phyloP scores from a whole-genome alignment of 2,329 filamentous ascomycete genomes.

The Microcyclosporella mali region DNA sequence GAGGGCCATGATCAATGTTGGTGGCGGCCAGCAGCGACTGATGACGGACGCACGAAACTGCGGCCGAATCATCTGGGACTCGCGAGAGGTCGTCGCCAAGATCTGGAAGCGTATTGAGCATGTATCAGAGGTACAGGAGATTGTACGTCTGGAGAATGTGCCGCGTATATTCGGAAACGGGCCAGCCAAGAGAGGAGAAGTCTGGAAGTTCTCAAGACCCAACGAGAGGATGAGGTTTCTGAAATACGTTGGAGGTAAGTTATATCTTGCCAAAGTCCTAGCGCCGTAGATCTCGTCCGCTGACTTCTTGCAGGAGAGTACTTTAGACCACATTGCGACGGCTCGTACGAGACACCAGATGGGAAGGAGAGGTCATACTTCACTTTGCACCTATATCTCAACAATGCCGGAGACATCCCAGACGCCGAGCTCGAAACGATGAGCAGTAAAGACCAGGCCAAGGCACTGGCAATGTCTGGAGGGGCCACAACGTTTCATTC shows the following conservation, averaged over 20 bases:
- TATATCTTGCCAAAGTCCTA: not conserved
- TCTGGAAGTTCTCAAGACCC: conserved; percentile 44
- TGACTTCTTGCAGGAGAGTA: conserved; percentile 55
- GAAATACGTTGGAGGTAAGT: conserved; percentile 46
- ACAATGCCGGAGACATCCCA: conserved; percentile 11
- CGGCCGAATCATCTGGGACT: conserved; percentile 72
- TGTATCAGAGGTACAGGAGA: conserved; percentile 44
- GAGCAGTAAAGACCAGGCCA: conserved; percentile 24
- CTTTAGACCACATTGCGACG: conserved; percentile 68
- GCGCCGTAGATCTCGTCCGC: not conserved
- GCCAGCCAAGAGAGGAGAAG: conserved; percentile 38
- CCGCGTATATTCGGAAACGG: conserved; percentile 42
- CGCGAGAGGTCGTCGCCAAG: conserved; percentile 53
- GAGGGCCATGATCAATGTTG: conserved; percentile 63
- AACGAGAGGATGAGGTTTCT: conserved; percentile 73
- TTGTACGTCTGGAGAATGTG: conserved; percentile 32
- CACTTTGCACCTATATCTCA: conserved; percentile 50
- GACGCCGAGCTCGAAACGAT: conserved; percentile 15
- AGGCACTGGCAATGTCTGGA: conserved; percentile 36
- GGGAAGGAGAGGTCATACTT: conserved; percentile 46
- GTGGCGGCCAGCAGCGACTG: conserved; percentile 54
- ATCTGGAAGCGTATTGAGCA: conserved; percentile 54
- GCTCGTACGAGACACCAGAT: conserved; percentile 53
- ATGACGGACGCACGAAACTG: conserved; percentile 58
- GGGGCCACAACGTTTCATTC: conserved; percentile 51